These are phyloP conservation scores for Pythium myriotylum DNA, from an alignment of 352 stramenopile genomes.

Conservation along the genomic window DNA sequence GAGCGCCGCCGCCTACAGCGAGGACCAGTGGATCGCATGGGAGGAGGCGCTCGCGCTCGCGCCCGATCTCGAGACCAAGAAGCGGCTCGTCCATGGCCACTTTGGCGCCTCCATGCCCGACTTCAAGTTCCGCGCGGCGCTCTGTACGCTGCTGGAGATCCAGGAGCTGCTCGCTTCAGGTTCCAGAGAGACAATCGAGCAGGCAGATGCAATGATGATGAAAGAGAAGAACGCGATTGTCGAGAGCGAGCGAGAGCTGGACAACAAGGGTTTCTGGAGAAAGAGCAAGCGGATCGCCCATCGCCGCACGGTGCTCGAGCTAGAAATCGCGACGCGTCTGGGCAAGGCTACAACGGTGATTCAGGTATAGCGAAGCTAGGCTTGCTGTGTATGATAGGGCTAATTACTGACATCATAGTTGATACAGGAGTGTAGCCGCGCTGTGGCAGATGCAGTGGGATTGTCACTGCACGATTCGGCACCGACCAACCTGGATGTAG, in stretches of 20 bases:
- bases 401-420: too few relatives aligned
- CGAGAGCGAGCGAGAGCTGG: slow-evolving; percentile 28
- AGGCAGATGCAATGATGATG: slow-evolving; percentile 32
- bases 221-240: slow-evolving; percentile 7
- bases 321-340: slow-evolving; percentile 44
- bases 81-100: slow-evolving; percentile 17
- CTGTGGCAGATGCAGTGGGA: slow-evolving; percentile 29
- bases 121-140: slow-evolving; percentile 14
- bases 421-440: slow-evolving; percentile 16
- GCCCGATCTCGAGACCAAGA: slow-evolving; percentile 22
- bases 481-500: slow-evolving; percentile 20
- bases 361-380: slow-evolving; percentile 16
- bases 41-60: slow-evolving; percentile 31
- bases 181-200: not conserved
- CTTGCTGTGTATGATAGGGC: slow-evolving; percentile 11
- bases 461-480: slow-evolving; percentile 33
- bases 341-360: slow-evolving; percentile 20
- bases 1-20: not conserved
- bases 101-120: slow-evolving; percentile 15
- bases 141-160: slow-evolving; percentile 36
- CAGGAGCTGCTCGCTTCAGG: slow-evolving; percentile 37
- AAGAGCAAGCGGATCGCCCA: slow-evolving; percentile 38
- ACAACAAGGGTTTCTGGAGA: slow-evolving; percentile 17
- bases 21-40: slow-evolving; percentile 30
- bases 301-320: slow-evolving; percentile 40